Evolutionary conservation across 164 flowering plant species (phyloP).

Genomic region (Magnolia sinica): DNA sequence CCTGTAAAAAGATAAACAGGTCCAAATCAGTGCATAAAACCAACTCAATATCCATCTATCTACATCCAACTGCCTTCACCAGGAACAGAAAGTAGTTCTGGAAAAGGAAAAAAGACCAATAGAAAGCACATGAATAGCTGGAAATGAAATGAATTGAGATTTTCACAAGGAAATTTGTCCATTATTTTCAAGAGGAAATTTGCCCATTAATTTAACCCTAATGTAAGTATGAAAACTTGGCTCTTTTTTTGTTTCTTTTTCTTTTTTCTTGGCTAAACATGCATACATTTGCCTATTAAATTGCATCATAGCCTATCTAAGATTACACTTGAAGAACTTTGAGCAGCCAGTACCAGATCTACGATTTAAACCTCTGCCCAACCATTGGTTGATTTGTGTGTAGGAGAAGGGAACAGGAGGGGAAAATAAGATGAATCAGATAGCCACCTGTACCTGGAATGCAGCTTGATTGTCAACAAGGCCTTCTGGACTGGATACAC

Average conservation of each 20-base stretch:
- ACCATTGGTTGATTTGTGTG: neutral
- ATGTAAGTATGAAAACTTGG: neutral
- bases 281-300: neutral
- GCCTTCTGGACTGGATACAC: conserved; percentile 23
- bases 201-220: neutral
- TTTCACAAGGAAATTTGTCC: neutral
- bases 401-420: neutral
- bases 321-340: neutral
- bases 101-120: neutral
- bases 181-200: neutral
- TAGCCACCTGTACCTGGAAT: conserved; percentile 37
- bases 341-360: neutral
- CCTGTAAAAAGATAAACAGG: conserved; percentile 28
- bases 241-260: neutral
- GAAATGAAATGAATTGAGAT: neutral
- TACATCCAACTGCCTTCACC: neutral
- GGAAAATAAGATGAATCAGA: neutral
- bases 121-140: neutral
- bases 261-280: neutral
- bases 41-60: neutral
- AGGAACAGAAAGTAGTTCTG: neutral
- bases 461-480: conserved; percentile 25
- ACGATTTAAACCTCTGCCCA: neutral
- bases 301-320: neutral
- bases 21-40: neutral